phyloP scores from a whole-genome alignment of 371 early-diverging fungal genomes.

The Umbelopsis sp. region DNA sequence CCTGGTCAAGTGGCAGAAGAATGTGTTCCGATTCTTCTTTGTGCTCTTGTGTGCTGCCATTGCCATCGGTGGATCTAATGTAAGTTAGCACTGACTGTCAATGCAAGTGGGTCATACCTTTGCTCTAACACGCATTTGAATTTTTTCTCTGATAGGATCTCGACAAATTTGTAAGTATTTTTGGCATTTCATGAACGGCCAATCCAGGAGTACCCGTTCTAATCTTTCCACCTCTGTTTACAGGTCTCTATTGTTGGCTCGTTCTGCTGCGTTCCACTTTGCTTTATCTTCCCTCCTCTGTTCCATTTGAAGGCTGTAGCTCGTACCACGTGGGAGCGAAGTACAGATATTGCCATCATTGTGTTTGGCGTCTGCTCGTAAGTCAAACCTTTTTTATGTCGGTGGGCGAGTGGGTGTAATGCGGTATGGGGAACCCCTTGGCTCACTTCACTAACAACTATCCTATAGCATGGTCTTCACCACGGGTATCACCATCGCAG shows the following conservation, averaged over 20 bases:
- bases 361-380: conserved; percentile 69
- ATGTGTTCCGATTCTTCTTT: conserved; percentile 67
- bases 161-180: conserved; percentile 73
- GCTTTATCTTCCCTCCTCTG: conserved; percentile 80
- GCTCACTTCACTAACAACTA: not conserved
- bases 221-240: conserved; percentile 20
- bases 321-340: conserved; percentile 35
- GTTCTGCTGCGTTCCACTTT: conserved; percentile 73
- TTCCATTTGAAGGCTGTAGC: conserved; percentile 77
- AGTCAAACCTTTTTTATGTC: not conserved
- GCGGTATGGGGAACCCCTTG: too few relatives aligned
- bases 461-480: conserved; percentile 64
- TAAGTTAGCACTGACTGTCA: not conserved
- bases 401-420: too few relatives aligned
- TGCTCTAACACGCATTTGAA: too few relatives aligned
- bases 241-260: conserved; percentile 76
- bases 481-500: conserved; percentile 71
- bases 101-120: too few relatives aligned
- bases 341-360: conserved; percentile 64
- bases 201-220: too few relatives aligned
- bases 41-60: conserved; percentile 66
- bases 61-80: conserved; percentile 70
- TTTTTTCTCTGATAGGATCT: conserved; percentile 37
- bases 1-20: conserved; percentile 88
- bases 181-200: too few relatives aligned